These are phyloP conservation scores for Cytospora schulzeri DNA, from an alignment of 2,329 filamentous ascomycete genomes.

Conservation along the genomic window DNA sequence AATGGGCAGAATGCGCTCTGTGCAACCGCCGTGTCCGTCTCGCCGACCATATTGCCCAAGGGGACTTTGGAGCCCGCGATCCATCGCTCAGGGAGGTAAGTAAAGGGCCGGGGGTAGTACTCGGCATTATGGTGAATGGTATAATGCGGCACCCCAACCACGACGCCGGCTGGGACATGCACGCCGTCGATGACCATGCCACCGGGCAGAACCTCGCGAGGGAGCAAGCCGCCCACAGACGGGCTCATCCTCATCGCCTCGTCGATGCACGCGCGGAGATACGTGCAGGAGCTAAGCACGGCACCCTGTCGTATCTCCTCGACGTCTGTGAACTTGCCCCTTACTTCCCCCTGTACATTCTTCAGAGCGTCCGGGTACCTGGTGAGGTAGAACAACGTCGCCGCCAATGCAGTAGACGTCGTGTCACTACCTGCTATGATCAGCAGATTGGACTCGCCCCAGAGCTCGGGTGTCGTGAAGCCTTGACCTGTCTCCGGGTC, in stretches of 20 bases:
- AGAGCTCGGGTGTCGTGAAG: conserved; percentile 67
- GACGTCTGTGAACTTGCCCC: conserved; percentile 50
- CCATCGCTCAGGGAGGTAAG: conserved; percentile 68
- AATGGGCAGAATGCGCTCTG: conserved; percentile 76
- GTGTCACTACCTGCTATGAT: conserved; percentile 75
- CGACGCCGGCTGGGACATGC: conserved; percentile 57
- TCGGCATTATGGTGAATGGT: conserved; percentile 66
- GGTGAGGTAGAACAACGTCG: conserved; percentile 64
- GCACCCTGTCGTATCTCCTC: conserved; percentile 59
- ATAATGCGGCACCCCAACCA: conserved; percentile 68
- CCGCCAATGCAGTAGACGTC: conserved; percentile 68
- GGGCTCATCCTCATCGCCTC: conserved; percentile 67
- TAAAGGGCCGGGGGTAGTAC: conserved; percentile 63
- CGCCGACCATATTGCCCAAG: conserved; percentile 44
- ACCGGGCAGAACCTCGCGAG: conserved; percentile 59
- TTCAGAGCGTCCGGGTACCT: conserved; percentile 52
- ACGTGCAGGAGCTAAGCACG: conserved; percentile 52
- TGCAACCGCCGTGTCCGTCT: conserved; percentile 56
- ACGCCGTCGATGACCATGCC: conserved; percentile 58
- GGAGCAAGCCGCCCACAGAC: conserved; percentile 61
- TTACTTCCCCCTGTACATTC: conserved; percentile 54
- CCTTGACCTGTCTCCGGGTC: conserved; percentile 71
- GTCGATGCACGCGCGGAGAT: conserved; percentile 65
- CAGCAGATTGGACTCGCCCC: conserved; percentile 70
- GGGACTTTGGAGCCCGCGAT: conserved; percentile 49